Conservation (phyloP, 345 rosid species). For the Moringa oleifera region DNA sequence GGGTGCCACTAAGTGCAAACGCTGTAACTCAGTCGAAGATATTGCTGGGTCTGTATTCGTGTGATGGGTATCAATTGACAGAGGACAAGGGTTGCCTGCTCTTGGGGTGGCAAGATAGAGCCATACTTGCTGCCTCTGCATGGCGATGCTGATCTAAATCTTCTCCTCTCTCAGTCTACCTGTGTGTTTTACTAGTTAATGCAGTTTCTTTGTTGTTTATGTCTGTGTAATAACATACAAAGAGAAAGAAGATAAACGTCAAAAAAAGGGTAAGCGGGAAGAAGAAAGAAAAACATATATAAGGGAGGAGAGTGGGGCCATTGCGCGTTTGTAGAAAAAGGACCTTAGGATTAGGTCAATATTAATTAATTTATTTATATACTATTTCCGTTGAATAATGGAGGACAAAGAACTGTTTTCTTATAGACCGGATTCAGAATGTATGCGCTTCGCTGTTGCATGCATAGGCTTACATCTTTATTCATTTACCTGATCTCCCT, state of each 20-base stretch:
- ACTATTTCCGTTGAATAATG: background rate
- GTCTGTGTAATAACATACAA: slow-evolving; percentile 1
- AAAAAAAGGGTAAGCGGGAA: background rate
- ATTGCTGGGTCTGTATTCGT: slow-evolving; percentile 60
- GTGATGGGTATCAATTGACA: slow-evolving; percentile 77
- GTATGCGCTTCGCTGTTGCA: too few species aligned
- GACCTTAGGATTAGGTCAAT: slow-evolving; percentile 7
- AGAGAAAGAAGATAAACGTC: slow-evolving; percentile 5
- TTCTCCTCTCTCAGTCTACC: too few species aligned
- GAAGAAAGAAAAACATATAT: too few species aligned
- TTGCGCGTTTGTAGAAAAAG: too few species aligned
- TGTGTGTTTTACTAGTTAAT: background rate
- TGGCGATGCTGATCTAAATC: slow-evolving; percentile 77
- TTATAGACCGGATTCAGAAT: background rate
- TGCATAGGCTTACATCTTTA: too few species aligned
- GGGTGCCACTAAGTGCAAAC: slow-evolving; percentile 66
- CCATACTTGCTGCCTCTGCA: slow-evolving; percentile 77
- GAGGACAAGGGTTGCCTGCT: slow-evolving; percentile 70
- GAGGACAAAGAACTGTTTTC: background rate
- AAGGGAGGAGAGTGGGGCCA: too few species aligned
- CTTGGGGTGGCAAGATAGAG: slow-evolving; percentile 85
- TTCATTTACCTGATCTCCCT: too few species aligned
- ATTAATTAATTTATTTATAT: slow-evolving; percentile 7
- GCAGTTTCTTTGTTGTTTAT: background rate
- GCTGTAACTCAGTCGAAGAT: slow-evolving; percentile 85